Base-by-base conservation (phyloP, 179 eudicot genomes). In the Gypsophila paniculata region DNA sequence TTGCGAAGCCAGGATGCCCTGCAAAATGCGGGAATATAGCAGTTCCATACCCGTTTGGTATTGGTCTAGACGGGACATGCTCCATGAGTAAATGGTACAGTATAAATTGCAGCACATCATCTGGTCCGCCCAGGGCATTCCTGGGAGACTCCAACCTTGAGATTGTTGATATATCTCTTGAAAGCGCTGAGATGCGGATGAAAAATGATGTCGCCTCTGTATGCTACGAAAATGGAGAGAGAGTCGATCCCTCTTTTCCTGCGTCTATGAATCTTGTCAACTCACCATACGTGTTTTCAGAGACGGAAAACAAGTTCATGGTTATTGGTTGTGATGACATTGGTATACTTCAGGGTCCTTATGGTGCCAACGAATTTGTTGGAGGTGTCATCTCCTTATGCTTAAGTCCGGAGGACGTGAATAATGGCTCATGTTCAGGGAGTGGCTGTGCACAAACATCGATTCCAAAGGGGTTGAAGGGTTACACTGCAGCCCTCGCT, bases 11-110 rank as follows among this genome's bases (percentile, higher is more conserved):
- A 14, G 46, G 22, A 14, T 61, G 65, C 13, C 46, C 44, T 8
- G 21, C 21, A 32, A 17, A 61, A 32, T 61, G 65, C 46, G 65
- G 65, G 19, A 32, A 61, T 8, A 13, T 61, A 61, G 34, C 65
- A 5, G 46, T 61, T 61, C 65, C 65, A 32, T 61, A 61, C 46
- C 65, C 65, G 10, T 61, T 61, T 61, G 65, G 65, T 34, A 34
- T 61, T 19, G 65, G 65, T 10, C 46, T 61, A 61, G 44, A 61
- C 12, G 65, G 65, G 11, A 21, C 22, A 32, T 61, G 65, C 46
- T 61, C 65, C 6, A 46, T 65, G 10, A 48, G 69, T n/a, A 12
- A 10, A 8, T 23, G 34, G 26, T 65, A 19, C 23, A 21, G 19
- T 14, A 65, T 65, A 19, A 65, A 65, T 44, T 65, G 69, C 34